Evolutionary conservation across 2,329 filamentous ascomycete genomes (phyloP).

Genomic region (Golovinomyces cichoracearum): DNA sequence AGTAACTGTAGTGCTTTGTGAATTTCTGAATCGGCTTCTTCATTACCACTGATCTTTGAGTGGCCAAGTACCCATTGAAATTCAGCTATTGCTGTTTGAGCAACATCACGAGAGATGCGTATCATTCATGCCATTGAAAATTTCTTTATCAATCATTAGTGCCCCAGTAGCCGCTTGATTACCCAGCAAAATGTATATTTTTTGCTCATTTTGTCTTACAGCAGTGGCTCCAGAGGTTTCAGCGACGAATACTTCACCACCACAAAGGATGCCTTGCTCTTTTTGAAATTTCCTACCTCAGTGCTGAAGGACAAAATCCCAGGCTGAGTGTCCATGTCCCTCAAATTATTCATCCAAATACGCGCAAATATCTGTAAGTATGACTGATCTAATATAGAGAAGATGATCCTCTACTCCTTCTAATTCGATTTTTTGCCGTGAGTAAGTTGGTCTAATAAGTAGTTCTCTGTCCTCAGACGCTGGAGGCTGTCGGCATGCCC

Average conservation of each 20-base stretch:
- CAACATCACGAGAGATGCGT: background rate
- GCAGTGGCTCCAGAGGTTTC: background rate
- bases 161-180: background rate
- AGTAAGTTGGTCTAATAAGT: background rate
- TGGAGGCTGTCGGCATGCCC: background rate
- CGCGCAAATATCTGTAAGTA: background rate
- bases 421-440: background rate
- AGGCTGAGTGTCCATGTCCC: background rate
- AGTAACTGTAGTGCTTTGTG: background rate
- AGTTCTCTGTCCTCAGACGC: background rate
- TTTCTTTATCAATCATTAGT: background rate
- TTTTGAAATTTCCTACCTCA: background rate
- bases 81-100: background rate
- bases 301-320: background rate
- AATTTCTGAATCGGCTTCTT: background rate
- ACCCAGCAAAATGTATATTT: background rate
- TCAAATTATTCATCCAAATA: background rate
- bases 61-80: background rate
- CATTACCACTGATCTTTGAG: no score
- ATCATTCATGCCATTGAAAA: conserved; percentile 4
- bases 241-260: background rate
- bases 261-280: background rate
- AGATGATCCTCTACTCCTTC: background rate
- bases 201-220: background rate
- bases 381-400: background rate